phyloP scores from a whole-genome alignment of 2,329 filamentous ascomycete species.

The Epichloe sylvatica region DNA sequence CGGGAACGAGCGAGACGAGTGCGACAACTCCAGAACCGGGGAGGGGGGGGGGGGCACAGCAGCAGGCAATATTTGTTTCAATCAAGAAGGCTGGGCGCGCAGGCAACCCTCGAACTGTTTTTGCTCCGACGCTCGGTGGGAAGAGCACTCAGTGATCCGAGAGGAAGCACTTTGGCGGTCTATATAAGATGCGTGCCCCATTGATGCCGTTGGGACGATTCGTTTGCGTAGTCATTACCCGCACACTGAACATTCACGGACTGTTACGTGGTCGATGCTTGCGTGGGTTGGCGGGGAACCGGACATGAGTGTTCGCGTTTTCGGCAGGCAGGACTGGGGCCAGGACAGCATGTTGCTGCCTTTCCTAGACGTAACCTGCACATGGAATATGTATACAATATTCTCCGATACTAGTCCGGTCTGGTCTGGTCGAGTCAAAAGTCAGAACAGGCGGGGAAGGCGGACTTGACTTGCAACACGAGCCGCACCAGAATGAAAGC shows the following conservation, averaged over 20 bases:
- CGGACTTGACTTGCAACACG: background rate
- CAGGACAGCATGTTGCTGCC: too few species aligned
- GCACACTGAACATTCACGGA: background rate
- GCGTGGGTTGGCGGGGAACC: background rate
- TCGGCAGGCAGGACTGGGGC: background rate
- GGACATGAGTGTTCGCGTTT: background rate
- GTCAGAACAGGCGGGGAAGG: too few species aligned
- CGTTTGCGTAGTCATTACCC: background rate
- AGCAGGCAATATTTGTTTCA: background rate
- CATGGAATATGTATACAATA: too few species aligned
- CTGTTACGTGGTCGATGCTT: background rate
- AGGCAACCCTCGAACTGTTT: background rate
- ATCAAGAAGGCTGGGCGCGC: too few species aligned
- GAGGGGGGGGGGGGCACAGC: too few species aligned
- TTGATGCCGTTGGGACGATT: background rate
- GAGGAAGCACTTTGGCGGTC: background rate
- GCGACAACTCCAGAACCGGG: background rate
- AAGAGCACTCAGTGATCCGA: background rate
- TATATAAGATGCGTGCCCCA: background rate
- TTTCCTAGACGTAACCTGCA: too few species aligned
- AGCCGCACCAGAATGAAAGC: background rate
- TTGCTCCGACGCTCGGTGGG: background rate
- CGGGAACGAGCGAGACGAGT: background rate
- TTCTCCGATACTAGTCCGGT: too few species aligned
- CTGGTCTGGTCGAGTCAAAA: too few species aligned